Evolutionary conservation across 768 basidiomycete species (phyloP).

Genomic region (Agrocybe praecox): DNA sequence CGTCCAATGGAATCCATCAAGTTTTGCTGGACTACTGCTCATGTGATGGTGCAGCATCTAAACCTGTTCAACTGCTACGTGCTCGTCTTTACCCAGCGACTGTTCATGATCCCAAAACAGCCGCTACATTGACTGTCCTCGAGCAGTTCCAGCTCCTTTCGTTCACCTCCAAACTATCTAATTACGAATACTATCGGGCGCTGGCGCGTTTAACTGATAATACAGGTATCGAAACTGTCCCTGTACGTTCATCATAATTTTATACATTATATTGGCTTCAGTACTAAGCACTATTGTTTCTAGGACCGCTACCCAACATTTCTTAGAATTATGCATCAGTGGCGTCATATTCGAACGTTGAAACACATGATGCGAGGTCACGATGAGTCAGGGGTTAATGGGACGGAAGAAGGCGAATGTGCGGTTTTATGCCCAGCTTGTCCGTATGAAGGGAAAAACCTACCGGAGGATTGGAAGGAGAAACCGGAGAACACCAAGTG

Average conservation of each 20-base stretch:
- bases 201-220: constrained; percentile 28
- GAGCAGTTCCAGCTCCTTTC: constrained; percentile 26
- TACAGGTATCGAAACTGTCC: constrained; percentile 16
- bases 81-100: constrained; percentile 21
- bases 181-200: constrained; percentile 31
- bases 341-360: constrained; percentile 10
- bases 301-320: background rate
- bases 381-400: constrained; percentile 9
- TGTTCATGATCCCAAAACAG: constrained; percentile 16
- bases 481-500: background rate
- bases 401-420: constrained; percentile 16
- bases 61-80: constrained; percentile 22
- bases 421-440: constrained; percentile 25
- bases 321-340: constrained; percentile 7
- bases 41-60: constrained; percentile 16
- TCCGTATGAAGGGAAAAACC: constrained; percentile 21
- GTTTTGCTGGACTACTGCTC: constrained; percentile 33
- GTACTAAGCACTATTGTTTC: background rate
- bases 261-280: too few relatives aligned
- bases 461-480: constrained; percentile 18
- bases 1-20: constrained; percentile 27
- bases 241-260: too few relatives aligned
- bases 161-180: constrained; percentile 26
- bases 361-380: constrained; percentile 18
- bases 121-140: constrained; percentile 27